Base-by-base conservation (phyloP, 2,329 filamentous ascomycete species). In the Uncinocarpus reesii region DNA sequence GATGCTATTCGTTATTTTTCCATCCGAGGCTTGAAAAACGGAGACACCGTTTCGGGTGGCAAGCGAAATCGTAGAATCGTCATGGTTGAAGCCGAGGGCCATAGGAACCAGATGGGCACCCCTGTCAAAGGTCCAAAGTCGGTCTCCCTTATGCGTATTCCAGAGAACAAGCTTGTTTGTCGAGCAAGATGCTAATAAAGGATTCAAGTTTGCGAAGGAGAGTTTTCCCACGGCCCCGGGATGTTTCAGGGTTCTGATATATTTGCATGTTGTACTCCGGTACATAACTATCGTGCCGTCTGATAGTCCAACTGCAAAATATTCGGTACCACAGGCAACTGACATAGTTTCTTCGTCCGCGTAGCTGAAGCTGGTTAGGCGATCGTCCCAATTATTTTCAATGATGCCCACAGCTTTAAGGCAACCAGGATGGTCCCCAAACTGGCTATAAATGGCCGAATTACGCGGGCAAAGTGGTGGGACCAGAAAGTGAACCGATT, bases 401-500 rank as follows among this genome's bases (percentile, higher is more conserved):
- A 16, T 15, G 5, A 59, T 43, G 15, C 60, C 60, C 10, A 48
- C 13, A 7, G 61, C 52, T 4, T 52, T 23, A 16, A 62, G 47
- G 3, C 52, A 45, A 7, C 54, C 45, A 4, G 36, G 32, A 26
- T 46, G 42, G 15, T 40, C 48, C 3, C 44, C 52, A 45, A 58
- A 59, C n/a, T 54, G 52, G 42, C 52, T 57, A 16, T 48, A 43
- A 8, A 54, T 44, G 1, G 52, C 48, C 23, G 42, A 56, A 3
- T 51, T 49, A 2, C 52, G 42, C 11, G 65, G 65, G 47, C 64
- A 67, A 42, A 68, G 57, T 2, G 65, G 61, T 1, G 60, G 64
- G n/a, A 67, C 60, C 1, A 65, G 54, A 31, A 53, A 58, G 49
- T 62, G 61, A n/a, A 68, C 66, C 1, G 64, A 58, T 1, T 53